These are phyloP conservation scores for Clonostachys byssicola DNA, from an alignment of 2,329 filamentous ascomycete species.

Conservation along the genomic window DNA sequence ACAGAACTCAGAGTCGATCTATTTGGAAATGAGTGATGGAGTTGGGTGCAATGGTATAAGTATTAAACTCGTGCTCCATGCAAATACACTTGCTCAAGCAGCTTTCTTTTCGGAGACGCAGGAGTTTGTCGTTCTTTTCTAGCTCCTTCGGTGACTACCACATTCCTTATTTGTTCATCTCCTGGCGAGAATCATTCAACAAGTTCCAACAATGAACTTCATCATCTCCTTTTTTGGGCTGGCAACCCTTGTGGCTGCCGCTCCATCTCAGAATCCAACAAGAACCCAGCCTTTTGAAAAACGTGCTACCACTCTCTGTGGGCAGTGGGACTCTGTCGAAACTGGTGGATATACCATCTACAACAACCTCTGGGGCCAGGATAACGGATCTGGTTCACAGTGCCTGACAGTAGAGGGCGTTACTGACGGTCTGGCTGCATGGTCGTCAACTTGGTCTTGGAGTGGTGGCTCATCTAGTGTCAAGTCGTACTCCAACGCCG, in stretches of 20 bases:
- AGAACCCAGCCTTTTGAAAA: too few species aligned
- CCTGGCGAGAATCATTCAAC: too few species aligned
- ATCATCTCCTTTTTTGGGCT: neutral
- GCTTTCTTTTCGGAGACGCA: too few species aligned
- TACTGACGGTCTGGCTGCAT: slow-evolving; percentile 24
- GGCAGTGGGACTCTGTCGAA: slow-evolving; percentile 12
- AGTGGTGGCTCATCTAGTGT: slow-evolving; percentile 25
- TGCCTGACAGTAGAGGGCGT: slow-evolving; percentile 29
- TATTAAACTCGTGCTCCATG: too few species aligned
- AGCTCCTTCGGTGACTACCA: too few species aligned
- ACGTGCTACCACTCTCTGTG: slow-evolving; percentile 7
- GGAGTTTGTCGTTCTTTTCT: too few species aligned
- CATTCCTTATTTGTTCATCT: too few species aligned
- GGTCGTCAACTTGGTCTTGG: slow-evolving; percentile 34
- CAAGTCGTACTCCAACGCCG: slow-evolving; percentile 37
- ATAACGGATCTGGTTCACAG: slow-evolving; percentile 23
- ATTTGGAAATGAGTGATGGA: too few species aligned
- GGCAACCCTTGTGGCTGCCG: slow-evolving; percentile 8
- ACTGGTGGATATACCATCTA: slow-evolving; percentile 19
- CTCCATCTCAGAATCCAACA: slow-evolving; percentile 3
- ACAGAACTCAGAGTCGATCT: too few species aligned
- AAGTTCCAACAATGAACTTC: too few species aligned
- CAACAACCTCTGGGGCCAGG: slow-evolving; percentile 36
- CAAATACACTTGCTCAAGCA: too few species aligned
- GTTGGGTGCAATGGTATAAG: too few species aligned